Percentiles rank a stretch among this genome's conserved stretches.
Evolutionary conservation across 2,329 filamentous ascomycete species (phyloP).

Genomic region (Colletotrichum neosansevieriae): DNA sequence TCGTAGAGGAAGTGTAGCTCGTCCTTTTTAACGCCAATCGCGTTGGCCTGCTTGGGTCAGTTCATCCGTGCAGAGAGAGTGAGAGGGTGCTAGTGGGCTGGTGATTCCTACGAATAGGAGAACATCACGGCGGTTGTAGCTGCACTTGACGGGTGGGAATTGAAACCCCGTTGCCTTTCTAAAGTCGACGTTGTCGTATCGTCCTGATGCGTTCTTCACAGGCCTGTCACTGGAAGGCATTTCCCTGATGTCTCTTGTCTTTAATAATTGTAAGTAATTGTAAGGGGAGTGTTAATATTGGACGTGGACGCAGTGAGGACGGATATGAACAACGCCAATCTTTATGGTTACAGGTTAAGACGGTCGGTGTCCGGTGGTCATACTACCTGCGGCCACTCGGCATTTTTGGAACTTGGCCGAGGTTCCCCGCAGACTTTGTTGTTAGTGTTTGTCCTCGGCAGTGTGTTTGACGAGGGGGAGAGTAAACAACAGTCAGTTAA

Average conservation of each 20-base stretch:
- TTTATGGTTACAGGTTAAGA: neutral
- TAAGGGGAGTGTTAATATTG: no score
- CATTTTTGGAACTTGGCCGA: conserved; percentile 6
- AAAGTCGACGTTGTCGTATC: conserved; percentile 57
- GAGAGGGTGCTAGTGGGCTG: neutral
- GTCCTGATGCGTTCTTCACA: conserved; percentile 52
- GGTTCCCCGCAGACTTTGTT: conserved; percentile 4
- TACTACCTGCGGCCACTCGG: neutral
- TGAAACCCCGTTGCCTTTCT: conserved; percentile 52
- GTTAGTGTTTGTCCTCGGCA: neutral
- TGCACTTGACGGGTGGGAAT: conserved; percentile 53
- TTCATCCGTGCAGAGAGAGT: neutral
- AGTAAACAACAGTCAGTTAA: neutral
- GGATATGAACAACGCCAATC: neutral
- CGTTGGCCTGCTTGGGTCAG: conserved; percentile 49
- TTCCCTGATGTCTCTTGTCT: neutral
- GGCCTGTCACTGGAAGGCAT: conserved; percentile 46
- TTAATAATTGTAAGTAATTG: no score
- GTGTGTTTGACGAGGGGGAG: neutral
- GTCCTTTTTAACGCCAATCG: conserved; percentile 53
- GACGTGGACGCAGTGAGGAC: neutral
- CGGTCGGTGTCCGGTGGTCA: neutral
- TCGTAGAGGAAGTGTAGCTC: conserved; percentile 60
- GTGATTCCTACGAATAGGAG: conserved; percentile 51
- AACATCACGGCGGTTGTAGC: conserved; percentile 58